phyloP scores from a whole-genome alignment of 2,329 filamentous ascomycete species.

The Dactylellina drechsleri region DNA sequence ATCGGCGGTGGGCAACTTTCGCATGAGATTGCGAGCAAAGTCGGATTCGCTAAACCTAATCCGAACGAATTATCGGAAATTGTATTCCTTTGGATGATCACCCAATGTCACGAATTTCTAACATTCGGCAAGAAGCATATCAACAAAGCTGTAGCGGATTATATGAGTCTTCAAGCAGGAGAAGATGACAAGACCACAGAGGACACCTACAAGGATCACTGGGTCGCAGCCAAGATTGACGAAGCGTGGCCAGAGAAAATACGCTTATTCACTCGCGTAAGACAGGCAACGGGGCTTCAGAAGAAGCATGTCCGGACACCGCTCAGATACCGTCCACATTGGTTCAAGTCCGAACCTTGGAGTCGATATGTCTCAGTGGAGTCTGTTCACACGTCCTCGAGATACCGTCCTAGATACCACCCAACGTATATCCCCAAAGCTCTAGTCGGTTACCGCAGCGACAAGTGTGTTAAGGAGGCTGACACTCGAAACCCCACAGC shows the following conservation, averaged over 20 bases:
- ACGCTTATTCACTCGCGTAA: neutral
- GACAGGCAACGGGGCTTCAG: conserved; percentile 2
- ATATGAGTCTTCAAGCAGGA: conserved; percentile 2
- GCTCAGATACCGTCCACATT: conserved; percentile 46
- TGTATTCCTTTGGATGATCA: conserved; percentile 66
- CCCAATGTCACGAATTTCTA: conserved; percentile 61
- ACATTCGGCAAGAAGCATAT: conserved; percentile 61
- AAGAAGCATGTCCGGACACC: conserved; percentile 39
- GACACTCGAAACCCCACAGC: too few species aligned
- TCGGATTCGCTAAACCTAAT: conserved; percentile 11
- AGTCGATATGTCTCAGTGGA: conserved; percentile 27
- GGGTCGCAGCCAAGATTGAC: conserved; percentile 38
- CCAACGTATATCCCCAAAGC: conserved; percentile 37
- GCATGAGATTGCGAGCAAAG: conserved; percentile 62
- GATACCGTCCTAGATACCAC: conserved; percentile 24
- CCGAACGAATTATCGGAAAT: conserved; percentile 59
- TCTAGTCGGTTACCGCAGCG: conserved; percentile 20
- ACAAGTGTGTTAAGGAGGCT: conserved; percentile 17
- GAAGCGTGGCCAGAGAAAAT: conserved; percentile 7
- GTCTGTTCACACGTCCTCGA: conserved; percentile 33
- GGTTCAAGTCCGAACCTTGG: conserved; percentile 45
- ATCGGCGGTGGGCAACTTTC: conserved; percentile 65
- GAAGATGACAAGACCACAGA: neutral
- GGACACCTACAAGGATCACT: conserved; percentile 19
- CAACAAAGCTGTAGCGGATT: conserved; percentile 40